Evolutionary conservation across 768 basidiomycete species (phyloP).

Genomic region (Tulasnella sp.): DNA sequence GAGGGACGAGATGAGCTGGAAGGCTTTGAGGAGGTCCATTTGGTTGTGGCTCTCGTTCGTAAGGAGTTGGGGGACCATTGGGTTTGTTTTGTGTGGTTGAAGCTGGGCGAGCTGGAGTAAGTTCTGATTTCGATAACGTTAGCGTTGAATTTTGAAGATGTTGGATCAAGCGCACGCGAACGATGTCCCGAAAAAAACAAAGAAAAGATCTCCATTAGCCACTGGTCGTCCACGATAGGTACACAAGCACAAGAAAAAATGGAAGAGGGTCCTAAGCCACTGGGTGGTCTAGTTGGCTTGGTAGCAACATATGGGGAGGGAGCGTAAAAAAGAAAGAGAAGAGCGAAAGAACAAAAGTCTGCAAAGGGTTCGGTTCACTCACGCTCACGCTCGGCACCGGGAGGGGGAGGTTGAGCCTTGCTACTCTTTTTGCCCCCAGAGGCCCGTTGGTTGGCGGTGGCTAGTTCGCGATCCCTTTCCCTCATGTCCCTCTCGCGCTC

Average conservation of each 20-base stretch:
- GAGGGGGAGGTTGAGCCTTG: conserved; percentile 5
- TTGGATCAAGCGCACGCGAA: neutral
- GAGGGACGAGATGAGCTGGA: neutral
- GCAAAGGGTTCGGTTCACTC: neutral
- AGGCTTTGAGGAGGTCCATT: conserved; percentile 3
- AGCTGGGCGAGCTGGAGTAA: conserved; percentile 8
- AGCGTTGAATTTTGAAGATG: neutral
- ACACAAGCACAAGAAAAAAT: neutral
- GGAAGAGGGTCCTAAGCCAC: neutral
- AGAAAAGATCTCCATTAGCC: conserved; percentile 2
- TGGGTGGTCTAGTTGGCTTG: neutral
- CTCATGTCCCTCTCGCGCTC: conserved; percentile 30
- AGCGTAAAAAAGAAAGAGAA: neutral
- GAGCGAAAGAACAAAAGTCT: neutral
- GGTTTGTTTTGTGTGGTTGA: neutral
- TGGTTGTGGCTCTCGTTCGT: conserved; percentile 27
- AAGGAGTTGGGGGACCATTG: neutral
- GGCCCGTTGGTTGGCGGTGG: neutral
- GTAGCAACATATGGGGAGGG: neutral
- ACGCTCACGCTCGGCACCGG: conserved; percentile 12
- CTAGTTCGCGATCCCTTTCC: conserved; percentile 19
- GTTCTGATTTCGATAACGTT: neutral
- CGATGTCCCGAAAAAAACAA: neutral
- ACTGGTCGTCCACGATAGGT: conserved; percentile 4
- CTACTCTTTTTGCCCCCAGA: neutral